These are phyloP conservation scores for Coemansia reversa DNA, from an alignment of 192 early-diverging fungal genomes.

Conservation along the genomic window DNA sequence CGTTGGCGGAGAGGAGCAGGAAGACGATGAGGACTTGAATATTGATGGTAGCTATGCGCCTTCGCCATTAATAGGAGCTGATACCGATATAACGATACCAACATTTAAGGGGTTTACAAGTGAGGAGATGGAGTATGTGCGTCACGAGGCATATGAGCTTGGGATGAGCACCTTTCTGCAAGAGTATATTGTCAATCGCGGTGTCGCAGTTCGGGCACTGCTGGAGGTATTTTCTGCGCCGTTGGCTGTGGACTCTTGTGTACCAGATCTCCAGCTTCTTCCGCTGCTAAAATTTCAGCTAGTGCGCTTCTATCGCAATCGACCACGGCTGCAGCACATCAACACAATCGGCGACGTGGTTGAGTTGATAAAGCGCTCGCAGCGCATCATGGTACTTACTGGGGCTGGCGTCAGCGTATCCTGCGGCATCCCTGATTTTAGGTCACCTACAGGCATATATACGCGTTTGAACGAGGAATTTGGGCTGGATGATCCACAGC, in stretches of 20 bases:
- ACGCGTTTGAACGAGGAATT: slow-evolving; percentile 79
- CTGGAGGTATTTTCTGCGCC: slow-evolving; percentile 63
- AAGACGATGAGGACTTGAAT: slow-evolving; percentile 31
- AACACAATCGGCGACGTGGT: slow-evolving; percentile 68
- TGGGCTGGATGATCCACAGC: slow-evolving; percentile 88
- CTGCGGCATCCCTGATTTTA: slow-evolving; percentile 96
- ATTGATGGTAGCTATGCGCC: slow-evolving; percentile 49
- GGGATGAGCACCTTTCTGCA: slow-evolving; percentile 58
- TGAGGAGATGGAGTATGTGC: slow-evolving; percentile 39
- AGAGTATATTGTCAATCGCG: slow-evolving; percentile 58
- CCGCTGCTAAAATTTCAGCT: slow-evolving; percentile 60
- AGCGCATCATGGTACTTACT: slow-evolving; percentile 87
- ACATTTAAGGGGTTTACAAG: slow-evolving; percentile 22
- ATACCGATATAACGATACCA: neutral
- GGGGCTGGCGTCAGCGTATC: slow-evolving; percentile 85
- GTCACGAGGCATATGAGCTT: slow-evolving; percentile 33
- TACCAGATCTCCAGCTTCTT: slow-evolving; percentile 61
- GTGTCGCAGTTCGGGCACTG: slow-evolving; percentile 57
- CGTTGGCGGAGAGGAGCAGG: neutral
- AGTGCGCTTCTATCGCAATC: slow-evolving; percentile 57
- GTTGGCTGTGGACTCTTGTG: slow-evolving; percentile 33
- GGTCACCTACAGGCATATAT: slow-evolving; percentile 92
- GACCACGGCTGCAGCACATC: slow-evolving; percentile 55
- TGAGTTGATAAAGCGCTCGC: slow-evolving; percentile 55
- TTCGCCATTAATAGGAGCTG: slow-evolving; percentile 23